Base-by-base conservation (phyloP, 78 protist species). In the Bigelowiella natans region DNA sequence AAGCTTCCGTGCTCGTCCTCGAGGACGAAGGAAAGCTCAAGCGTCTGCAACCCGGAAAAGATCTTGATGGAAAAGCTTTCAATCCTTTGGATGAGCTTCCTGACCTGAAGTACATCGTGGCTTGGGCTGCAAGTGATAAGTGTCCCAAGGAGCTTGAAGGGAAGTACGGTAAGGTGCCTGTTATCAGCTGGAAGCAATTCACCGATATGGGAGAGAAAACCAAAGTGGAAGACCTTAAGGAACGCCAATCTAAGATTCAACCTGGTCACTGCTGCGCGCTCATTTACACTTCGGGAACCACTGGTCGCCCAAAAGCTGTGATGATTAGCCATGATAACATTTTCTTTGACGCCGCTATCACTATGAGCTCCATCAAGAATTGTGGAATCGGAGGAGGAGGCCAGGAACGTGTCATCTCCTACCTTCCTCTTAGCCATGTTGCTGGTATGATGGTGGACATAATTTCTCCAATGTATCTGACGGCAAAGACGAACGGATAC, bases 391-490 rank as follows among this genome's bases (percentile, higher is more conserved):
- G 73, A 7, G 7, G 34, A 26, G 73, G 73, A 7, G 73, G 73
- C 73, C 73, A 51, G 18, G 73, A 51, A 51, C 73, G 73, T 51
- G 73, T 51, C 73, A 18, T 51, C 73, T 51, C 73, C 34, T 95
- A 94, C 91, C 92, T 96, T 0, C 96, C 97, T 26, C 90, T 95
- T 7, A 39, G 90, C 31, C 97, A 96, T 91, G 88, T 96, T 39
- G 97, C 97, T 2, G 97, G 92, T 39, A 93, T 89, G 92, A 90
- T 96, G 31, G 87, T 94, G n/a, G 95, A 95, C 85, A 31, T 95
- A 29, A 39, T 86, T 39, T 93, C 92, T 1, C 94, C 96, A 36
- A 51, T 7, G 31, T 88, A 0, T 36, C 2, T 83, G 93, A 7
- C 73, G 18, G 73, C 73, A 26, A 51, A 18, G 73, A 51, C 73